Conservation (phyloP, 345 rosid species). For the Boechera divaricarpa region DNA sequence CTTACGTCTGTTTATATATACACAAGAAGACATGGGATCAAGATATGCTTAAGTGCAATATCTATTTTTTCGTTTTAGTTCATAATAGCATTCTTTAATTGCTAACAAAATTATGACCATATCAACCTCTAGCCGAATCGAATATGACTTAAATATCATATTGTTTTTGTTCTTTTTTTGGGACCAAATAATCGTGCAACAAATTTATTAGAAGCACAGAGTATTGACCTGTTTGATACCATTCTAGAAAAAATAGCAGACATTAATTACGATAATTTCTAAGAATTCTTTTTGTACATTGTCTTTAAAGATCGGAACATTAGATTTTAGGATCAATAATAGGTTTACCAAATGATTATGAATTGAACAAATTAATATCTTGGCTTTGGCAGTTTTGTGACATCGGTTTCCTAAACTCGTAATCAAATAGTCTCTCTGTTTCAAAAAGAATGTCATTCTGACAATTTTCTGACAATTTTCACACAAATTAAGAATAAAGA, state of each 20-base stretch:
- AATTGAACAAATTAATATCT: not conserved
- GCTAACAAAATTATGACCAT: conserved; percentile 20
- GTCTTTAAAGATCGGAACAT: conserved; percentile 8
- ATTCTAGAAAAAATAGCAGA: not conserved
- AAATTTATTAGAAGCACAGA: conserved; percentile 15
- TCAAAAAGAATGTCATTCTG: too few relatives aligned
- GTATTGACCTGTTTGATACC: conserved; percentile 13
- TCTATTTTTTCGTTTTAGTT: conserved; percentile 17
- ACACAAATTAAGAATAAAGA: too few relatives aligned
- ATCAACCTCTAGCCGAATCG: conserved; percentile 18
- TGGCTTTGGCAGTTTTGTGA: conserved; percentile 18
- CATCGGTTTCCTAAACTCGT: conserved; percentile 5
- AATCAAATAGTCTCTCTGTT: not conserved
- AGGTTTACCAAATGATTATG: conserved; percentile 1
- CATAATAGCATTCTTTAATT: conserved; percentile 5
- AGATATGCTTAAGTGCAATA: conserved; percentile 32
- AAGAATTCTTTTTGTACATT: not conserved
- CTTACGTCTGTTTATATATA: conserved; percentile 29
- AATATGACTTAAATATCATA: not conserved
- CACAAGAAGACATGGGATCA: conserved; percentile 35
- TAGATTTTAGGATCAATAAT: conserved; percentile 8
- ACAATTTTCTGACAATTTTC: too few relatives aligned
- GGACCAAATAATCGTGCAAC: not conserved
- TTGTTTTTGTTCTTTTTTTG: not conserved
- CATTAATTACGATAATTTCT: not conserved